Percentiles rank a stretch among this genome's conserved stretches.
phyloP scores from a whole-genome alignment of 192 early-diverging fungal species.

The Podochytrium sp. region DNA sequence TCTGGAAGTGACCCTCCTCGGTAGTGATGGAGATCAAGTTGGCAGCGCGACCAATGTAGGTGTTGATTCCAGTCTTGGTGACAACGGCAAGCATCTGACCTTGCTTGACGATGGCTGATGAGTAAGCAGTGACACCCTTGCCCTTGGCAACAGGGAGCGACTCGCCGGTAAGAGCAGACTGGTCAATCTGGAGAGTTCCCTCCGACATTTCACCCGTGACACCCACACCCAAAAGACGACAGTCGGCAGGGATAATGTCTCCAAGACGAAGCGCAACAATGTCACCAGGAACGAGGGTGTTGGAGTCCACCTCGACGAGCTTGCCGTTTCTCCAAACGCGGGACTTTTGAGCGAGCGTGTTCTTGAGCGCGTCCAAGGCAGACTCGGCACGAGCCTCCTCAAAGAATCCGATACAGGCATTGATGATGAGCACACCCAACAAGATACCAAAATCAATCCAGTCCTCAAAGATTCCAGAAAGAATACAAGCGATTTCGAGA shows the following conservation, averaged over 20 bases:
- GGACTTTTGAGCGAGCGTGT: slow-evolving; percentile 89
- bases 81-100: slow-evolving; percentile 93
- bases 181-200: slow-evolving; percentile 82
- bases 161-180: slow-evolving; percentile 93
- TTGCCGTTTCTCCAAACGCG: slow-evolving; percentile 81
- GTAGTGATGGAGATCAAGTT: slow-evolving; percentile 89
- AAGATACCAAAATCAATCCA: slow-evolving; percentile 90
- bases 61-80: slow-evolving; percentile 89
- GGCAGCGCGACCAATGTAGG: slow-evolving; percentile 94
- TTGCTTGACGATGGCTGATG: slow-evolving; percentile 92
- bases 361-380: slow-evolving; percentile 91
- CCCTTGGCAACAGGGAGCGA: slow-evolving; percentile 86
- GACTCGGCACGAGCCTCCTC: slow-evolving; percentile 94
- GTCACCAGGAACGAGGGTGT: slow-evolving; percentile 88
- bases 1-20: slow-evolving; percentile 92
- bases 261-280: slow-evolving; percentile 89
- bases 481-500: slow-evolving; percentile 86
- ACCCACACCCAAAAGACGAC: slow-evolving; percentile 70
- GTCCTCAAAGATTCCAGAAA: slow-evolving; percentile 79
- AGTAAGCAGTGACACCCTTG: slow-evolving; percentile 85
- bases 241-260: slow-evolving; percentile 94
- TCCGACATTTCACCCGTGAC: slow-evolving; percentile 70
- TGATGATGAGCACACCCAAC: slow-evolving; percentile 81
- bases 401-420: slow-evolving; percentile 91
- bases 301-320: slow-evolving; percentile 78